Evolutionary conservation across 1,284 basidiomycete genomes (phyloP), one percentile per base, ranked within the genome.

Genomic region (Malassezia globosa): DNA sequence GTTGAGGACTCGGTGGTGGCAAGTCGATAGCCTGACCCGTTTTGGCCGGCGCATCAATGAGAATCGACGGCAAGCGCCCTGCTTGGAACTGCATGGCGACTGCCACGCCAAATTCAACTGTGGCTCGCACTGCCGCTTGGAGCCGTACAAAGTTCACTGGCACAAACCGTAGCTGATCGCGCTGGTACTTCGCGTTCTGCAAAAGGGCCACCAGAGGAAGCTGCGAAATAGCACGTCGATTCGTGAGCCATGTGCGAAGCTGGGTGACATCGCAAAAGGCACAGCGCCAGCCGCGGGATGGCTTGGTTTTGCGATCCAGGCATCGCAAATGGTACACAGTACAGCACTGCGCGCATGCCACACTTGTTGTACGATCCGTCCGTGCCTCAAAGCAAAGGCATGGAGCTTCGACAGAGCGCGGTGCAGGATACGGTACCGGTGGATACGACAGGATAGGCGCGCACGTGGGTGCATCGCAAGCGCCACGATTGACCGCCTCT

Each of bases 281-380:
- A 33, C 66, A 69, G 1, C 25, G 34, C 61, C 61, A 69, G 18
- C 29, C 29, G 13, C 19, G 29, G 18, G 41, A 33, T 24, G 42
- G 46, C 21, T 46, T 43, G 42, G 19, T 48, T 56, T 31, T 56
- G 49, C 11, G 46, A 33, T 61, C 60, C 36, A 67, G 57, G 52
- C 65, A 67, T 11, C 47, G 26, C 10, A 59, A 38, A 43, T 67
- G 65, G 49, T 63, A 67, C 24, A 38, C 39, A 14, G 55, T 51
- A 21, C 36, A 37, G 42, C 66, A 69, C 26, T 34, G 41, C 2
- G 46, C 44, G 58, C 66, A 69, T 19, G 38, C n/a, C n/a, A 49
- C 47, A 16, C 18, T 41, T 7, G 25, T 31, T 16, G 45, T 24
- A 6, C 37, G 37, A 16, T 42, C 37, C 8, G 42, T 46, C 25